A percentile compares a stretch with the other conserved stretches of the same genome.
Conservation (phyloP, 202 grass and related monocot species). For the Zizania palustris region DNA sequence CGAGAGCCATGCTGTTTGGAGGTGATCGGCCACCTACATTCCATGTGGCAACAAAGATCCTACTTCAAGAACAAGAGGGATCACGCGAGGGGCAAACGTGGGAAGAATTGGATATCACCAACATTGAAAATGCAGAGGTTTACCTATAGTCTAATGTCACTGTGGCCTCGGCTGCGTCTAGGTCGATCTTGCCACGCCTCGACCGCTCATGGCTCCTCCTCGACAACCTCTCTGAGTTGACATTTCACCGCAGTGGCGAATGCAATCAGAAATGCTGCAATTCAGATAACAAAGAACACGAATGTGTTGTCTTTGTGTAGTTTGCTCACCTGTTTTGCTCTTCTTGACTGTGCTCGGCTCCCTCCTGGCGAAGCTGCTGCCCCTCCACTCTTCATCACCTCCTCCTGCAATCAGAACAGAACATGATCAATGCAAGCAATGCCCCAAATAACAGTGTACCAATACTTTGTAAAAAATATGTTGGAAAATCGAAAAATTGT, state of each 20-base stretch:
- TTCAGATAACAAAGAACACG: background rate
- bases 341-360: conserved; percentile 84
- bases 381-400: conserved; percentile 73
- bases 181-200: conserved; percentile 90
- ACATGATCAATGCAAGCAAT: conserved; percentile 5
- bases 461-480: conserved; percentile 16
- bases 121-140: conserved; percentile 15
- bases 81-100: conserved; percentile 7
- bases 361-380: conserved; percentile 76
- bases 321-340: conserved; percentile 80
- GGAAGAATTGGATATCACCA: conserved; percentile 2
- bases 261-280: conserved; percentile 26
- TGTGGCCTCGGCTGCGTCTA: conserved; percentile 88
- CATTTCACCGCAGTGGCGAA: conserved; percentile 34
- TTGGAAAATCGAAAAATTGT: conserved; percentile 4
- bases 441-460: conserved; percentile 2
- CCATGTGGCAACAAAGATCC: conserved; percentile 97
- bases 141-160: conserved; percentile 92
- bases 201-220: conserved; percentile 66
- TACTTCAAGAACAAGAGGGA: conserved; percentile 49
- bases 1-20: conserved; percentile 75
- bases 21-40: conserved; percentile 96
- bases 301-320: background rate
- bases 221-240: conserved; percentile 58
- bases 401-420: conserved; percentile 50